phyloP scores from a whole-genome alignment of 2,329 filamentous ascomycete genomes.

The Clonostachys solani region DNA sequence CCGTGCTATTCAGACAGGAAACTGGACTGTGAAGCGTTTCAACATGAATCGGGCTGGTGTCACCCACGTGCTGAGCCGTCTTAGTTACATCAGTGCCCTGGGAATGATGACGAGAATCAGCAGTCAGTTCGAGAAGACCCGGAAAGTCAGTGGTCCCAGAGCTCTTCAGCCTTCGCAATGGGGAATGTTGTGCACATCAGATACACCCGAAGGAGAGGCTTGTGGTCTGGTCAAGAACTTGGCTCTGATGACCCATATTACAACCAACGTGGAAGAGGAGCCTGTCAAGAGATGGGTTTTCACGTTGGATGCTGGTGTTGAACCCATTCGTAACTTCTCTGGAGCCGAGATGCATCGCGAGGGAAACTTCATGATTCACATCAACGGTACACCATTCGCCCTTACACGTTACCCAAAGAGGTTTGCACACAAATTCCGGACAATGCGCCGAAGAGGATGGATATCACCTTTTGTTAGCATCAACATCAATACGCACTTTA shows the following conservation, averaged over 20 bases:
- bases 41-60: slow-evolving; percentile 98
- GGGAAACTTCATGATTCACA: slow-evolving; percentile 84
- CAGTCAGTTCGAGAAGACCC: slow-evolving; percentile 97
- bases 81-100: slow-evolving; percentile 94
- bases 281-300: slow-evolving; percentile 86
- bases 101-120: slow-evolving; percentile 99
- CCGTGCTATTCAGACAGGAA: slow-evolving; percentile 92
- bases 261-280: slow-evolving; percentile 89
- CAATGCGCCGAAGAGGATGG: slow-evolving; percentile 81
- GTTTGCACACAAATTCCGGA: slow-evolving; percentile 81
- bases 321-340: slow-evolving; percentile 63
- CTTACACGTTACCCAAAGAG: slow-evolving; percentile 80
- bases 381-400: slow-evolving; percentile 93
- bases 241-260: slow-evolving; percentile 98
- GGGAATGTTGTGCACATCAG: slow-evolving; percentile 95
- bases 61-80: slow-evolving; percentile 88
- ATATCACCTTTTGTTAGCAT: slow-evolving; percentile 97
- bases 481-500: slow-evolving; percentile 90
- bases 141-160: slow-evolving; percentile 93
- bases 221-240: slow-evolving; percentile 98
- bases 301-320: slow-evolving; percentile 79
- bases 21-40: slow-evolving; percentile 97
- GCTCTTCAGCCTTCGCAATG: slow-evolving; percentile 96
- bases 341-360: slow-evolving; percentile 83
- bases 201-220: slow-evolving; percentile 97